Conservation (phyloP, 306 rosid species). For the Gleditsia sinensis region DNA sequence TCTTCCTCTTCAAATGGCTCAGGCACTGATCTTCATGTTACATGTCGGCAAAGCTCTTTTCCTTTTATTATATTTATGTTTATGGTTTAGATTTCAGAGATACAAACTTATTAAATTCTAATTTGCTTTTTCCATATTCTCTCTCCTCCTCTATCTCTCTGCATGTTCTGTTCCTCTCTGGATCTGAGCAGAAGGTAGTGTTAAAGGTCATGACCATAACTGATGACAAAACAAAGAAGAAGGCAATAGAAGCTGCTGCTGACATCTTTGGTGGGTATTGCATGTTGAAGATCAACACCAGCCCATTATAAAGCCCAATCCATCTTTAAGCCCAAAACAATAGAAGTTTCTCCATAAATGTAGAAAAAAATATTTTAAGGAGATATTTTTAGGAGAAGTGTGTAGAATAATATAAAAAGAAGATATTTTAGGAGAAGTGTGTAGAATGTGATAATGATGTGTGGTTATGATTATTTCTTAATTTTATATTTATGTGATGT, state of each 20-base stretch:
- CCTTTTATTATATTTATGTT: neutral
- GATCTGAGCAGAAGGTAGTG: conserved; percentile 74
- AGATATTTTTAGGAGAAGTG: too few relatives aligned
- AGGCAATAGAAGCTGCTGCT: conserved; percentile 93
- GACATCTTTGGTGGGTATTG: conserved; percentile 63
- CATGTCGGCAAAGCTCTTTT: neutral
- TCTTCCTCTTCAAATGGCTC: conserved; percentile 66
- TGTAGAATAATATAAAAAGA: too few relatives aligned
- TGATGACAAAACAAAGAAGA: conserved; percentile 88
- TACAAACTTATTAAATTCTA: neutral
- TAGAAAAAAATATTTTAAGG: too few relatives aligned
- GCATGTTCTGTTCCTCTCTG: neutral
- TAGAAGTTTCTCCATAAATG: too few relatives aligned
- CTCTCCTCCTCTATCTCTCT: neutral
- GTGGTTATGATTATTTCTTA: too few relatives aligned
- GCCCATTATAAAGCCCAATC: too few relatives aligned
- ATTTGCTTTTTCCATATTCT: neutral
- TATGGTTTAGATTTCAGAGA: neutral
- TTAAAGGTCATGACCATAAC: conserved; percentile 87
- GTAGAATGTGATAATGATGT: too few relatives aligned
- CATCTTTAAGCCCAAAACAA: too few relatives aligned
- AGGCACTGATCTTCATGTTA: conserved; percentile 48
- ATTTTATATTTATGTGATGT: too few relatives aligned
- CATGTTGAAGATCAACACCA: too few relatives aligned
- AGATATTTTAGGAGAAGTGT: too few relatives aligned